Base-by-base conservation (phyloP, 2,329 filamentous ascomycete genomes). In the Didymella lethalis region DNA sequence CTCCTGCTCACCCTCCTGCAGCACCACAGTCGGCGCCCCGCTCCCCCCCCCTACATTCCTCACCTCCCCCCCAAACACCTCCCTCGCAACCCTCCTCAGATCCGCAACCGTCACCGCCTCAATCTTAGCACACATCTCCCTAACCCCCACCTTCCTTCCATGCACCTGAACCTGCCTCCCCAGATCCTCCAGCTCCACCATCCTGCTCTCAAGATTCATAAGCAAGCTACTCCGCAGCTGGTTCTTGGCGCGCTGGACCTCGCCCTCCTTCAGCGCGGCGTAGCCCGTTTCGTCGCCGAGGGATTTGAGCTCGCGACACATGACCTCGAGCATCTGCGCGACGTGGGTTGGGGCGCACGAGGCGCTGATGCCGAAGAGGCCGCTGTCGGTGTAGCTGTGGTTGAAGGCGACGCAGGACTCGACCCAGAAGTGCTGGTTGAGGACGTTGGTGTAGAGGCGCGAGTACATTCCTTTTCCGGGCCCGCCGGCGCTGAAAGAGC, bases 381-480 rank as follows among this genome's bases (percentile, higher is more conserved):
- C 95, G 7, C 90, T 93, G 78, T 99, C 95, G 0, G 92, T 95
- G 84, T 99, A 99, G 46, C 91, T 92, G 83, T 98, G 93, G 83
- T 98, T 98, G 83, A 98, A 98, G 29, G 94, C 90, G 50, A 96
- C 85, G 80, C 95, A 98, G 61, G 88, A 93, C 80, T 99, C 95
- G 26, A 99, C 92, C 94, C 94, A 99, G 68, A 91, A 92, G 80
- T 97, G 89, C 80, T 98, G 93, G 82, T 99, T 99, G 50, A 99
- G 86, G 0, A 98, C 94, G 76, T 97, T 97, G 64, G 93, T 98
- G 83, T 97, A 99, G 8, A 99, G 86, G 12, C 95, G 90, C 36
- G 92, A 96, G 83, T 98, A 98, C 95, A 99, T 99, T 77, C 95
- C 95, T 82, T 99, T 99, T 52, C 95, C 95, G 4, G 95, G 95